Conservation (phyloP, 108 stramenopile genomes). For the Seminavis robusta region DNA sequence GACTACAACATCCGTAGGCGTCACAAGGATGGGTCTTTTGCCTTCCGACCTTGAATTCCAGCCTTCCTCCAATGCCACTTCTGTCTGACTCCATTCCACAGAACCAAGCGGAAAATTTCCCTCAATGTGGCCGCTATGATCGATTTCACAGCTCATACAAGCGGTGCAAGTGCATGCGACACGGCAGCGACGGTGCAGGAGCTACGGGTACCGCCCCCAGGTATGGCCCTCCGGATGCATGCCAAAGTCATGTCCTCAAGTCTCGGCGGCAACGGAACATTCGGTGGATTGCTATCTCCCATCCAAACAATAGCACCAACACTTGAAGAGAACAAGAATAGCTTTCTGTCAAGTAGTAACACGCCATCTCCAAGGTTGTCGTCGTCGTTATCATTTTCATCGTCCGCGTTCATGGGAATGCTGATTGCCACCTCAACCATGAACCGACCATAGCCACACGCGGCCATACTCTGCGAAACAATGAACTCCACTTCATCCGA, state of each 20-base stretch:
- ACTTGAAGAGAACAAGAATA: conserved; percentile 38
- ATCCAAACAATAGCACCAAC: conserved; percentile 44
- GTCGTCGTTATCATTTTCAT: conserved; percentile 5
- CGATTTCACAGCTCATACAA: too few relatives aligned
- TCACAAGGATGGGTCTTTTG: neutral
- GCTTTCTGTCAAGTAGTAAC: conserved; percentile 25
- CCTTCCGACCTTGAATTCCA: too few relatives aligned
- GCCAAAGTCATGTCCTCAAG: conserved; percentile 13
- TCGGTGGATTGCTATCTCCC: conserved; percentile 15
- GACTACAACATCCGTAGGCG: neutral
- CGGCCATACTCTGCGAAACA: conserved; percentile 28
- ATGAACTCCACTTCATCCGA: conserved; percentile 18
- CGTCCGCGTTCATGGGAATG: too few relatives aligned
- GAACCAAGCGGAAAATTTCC: too few relatives aligned
- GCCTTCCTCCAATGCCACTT: too few relatives aligned
- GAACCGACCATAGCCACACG: conserved; percentile 57
- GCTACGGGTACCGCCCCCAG: too few relatives aligned
- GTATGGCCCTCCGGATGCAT: neutral
- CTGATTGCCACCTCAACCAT: conserved; percentile 40
- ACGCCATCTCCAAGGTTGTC: conserved; percentile 7
- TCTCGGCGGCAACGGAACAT: neutral
- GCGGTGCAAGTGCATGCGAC: too few relatives aligned
- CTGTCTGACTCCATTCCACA: too few relatives aligned
- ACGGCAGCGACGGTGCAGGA: too few relatives aligned
- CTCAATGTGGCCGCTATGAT: too few relatives aligned